Conservation (phyloP, 371 early-diverging fungal species). For the Mucor velutinosus region DNA sequence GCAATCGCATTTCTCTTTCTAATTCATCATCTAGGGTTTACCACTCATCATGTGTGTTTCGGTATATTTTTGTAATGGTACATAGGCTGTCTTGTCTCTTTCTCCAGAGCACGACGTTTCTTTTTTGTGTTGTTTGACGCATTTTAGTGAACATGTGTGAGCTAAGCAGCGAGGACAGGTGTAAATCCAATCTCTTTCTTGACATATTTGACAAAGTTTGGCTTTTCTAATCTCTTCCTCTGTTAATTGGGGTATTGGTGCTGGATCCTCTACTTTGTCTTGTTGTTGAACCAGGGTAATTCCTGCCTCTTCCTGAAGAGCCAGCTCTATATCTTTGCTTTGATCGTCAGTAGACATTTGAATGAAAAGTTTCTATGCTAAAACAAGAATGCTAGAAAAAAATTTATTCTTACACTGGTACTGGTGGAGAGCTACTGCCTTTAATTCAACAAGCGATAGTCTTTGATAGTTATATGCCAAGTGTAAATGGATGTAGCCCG, state of each 20-base stretch:
- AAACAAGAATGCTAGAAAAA: too few species aligned
- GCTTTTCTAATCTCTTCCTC: constrained; percentile 6
- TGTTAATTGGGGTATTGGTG: background rate
- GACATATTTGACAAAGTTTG: constrained; percentile 41
- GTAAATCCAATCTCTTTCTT: constrained; percentile 52
- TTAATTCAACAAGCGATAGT: too few species aligned
- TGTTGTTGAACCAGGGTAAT: background rate
- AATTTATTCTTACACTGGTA: too few species aligned
- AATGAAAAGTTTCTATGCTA: too few species aligned
- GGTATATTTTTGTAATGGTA: constrained; percentile 54
- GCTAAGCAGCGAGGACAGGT: constrained; percentile 69
- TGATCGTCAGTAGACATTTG: background rate
- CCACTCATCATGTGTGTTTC: constrained; percentile 70
- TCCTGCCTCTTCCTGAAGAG: background rate
- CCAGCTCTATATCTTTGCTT: background rate
- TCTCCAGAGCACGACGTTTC: constrained; percentile 63
- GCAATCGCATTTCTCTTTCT: background rate
- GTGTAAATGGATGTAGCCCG: too few species aligned
- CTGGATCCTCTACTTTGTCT: background rate
- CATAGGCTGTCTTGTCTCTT: constrained; percentile 63
- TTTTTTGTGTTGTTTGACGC: constrained; percentile 67
- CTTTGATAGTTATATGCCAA: too few species aligned
- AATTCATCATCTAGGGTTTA: constrained; percentile 24
- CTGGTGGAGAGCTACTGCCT: too few species aligned
- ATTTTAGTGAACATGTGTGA: constrained; percentile 67